These are phyloP conservation scores for Apiotrichum sp. DNA, from an alignment of 1,284 basidiomycete genomes.

Conservation along the genomic window DNA sequence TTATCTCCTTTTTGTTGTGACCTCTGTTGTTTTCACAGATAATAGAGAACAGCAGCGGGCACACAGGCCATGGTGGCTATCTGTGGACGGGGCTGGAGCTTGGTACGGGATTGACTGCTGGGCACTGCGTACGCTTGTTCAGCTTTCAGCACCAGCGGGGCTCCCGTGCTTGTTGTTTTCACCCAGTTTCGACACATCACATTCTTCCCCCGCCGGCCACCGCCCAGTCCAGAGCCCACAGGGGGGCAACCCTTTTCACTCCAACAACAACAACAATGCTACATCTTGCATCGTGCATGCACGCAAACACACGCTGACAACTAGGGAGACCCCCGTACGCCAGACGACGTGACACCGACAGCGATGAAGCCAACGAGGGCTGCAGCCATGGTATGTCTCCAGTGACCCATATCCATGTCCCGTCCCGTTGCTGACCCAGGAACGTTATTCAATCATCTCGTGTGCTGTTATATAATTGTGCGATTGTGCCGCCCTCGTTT, in stretches of 20 bases:
- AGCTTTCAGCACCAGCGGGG: not conserved
- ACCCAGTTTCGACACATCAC: not conserved
- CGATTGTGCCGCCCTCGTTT: no score
- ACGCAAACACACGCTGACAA: not conserved
- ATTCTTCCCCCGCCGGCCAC: no score
- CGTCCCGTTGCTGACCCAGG: conserved; percentile 7
- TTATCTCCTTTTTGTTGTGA: no score
- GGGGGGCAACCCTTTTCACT: not conserved
- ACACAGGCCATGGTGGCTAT: no score
- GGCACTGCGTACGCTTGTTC: no score
- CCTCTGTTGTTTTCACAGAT: no score
- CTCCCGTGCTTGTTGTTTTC: conserved; percentile 14
- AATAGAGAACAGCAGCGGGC: no score
- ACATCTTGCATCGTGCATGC: not conserved
- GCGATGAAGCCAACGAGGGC: not conserved
- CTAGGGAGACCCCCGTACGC: conserved; percentile 10
- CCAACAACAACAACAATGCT: not conserved
- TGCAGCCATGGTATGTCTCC: not conserved
- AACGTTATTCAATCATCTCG: not conserved
- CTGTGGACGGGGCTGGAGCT: no score
- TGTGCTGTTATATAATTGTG: no score
- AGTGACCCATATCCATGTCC: conserved; percentile 2
- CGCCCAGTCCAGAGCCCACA: no score
- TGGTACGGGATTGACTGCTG: no score
- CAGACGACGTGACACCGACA: not conserved